Conservation (phyloP, 78 protist genomes). For the Dictyostelium discoideum region dicty_2.7 NC_007088.5:7538501-7539000, state of each 20-base stretch:
- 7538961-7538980: neutral
- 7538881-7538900: neutral
- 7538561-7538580: neutral
- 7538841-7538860: neutral
- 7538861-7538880: neutral
- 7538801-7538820: neutral
- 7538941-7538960: neutral
- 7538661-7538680: neutral
- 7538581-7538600: neutral
- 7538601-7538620: neutral
- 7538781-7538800: neutral
- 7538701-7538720: neutral
- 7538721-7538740: neutral
- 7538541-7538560: neutral
- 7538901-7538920: neutral
- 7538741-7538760: neutral
- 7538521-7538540: neutral
- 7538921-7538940: neutral
- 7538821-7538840: neutral
- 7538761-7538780: neutral
- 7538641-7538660: neutral
- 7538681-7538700: neutral
- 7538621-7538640: neutral
- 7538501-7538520: neutral
- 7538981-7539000: neutral